Percentiles rank a stretch among this genome's conserved stretches.
These are phyloP conservation scores for Fusarium stilboides DNA, from an alignment of 2,329 filamentous ascomycete genomes.

Conservation along the genomic window DNA sequence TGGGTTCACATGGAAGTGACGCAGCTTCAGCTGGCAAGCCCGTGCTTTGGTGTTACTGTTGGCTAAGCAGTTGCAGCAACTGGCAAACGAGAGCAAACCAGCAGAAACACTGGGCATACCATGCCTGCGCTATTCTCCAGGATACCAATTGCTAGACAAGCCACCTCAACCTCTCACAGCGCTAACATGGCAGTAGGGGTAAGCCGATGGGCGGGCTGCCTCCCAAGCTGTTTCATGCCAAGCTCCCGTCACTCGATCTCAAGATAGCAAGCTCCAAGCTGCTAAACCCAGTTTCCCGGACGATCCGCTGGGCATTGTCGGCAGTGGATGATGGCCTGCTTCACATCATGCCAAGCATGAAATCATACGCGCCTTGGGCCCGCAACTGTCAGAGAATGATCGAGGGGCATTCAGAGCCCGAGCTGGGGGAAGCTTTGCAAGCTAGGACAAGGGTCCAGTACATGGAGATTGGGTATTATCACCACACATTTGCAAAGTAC, in stretches of 20 bases:
- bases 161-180: constrained; percentile 28
- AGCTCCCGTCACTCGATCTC: constrained; percentile 18
- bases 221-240: constrained; percentile 26
- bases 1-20: constrained; percentile 43
- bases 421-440: constrained; percentile 38
- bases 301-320: constrained; percentile 24
- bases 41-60: constrained; percentile 27
- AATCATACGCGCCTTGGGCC: constrained; percentile 45
- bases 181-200: constrained; percentile 28
- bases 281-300: constrained; percentile 22
- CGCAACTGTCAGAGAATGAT: constrained; percentile 39
- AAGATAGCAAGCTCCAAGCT: constrained; percentile 21
- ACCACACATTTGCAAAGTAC: constrained; percentile 38
- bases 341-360: constrained; percentile 45
- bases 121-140: constrained; percentile 16
- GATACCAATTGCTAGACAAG: constrained; percentile 28
- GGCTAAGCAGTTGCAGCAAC: constrained; percentile 25
- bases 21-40: constrained; percentile 47
- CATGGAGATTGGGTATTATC: constrained; percentile 20
- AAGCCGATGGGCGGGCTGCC: constrained; percentile 30
- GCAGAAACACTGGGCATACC: constrained; percentile 27
- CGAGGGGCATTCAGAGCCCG: constrained; percentile 40
- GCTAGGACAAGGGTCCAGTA: constrained; percentile 40
- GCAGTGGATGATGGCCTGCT: constrained; percentile 26
- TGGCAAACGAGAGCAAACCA: constrained; percentile 32